Evolutionary conservation across 2,329 filamentous ascomycete species (phyloP), one percentile per base, ranked within the genome.

Genomic region (Diaporthe vexans): DNA sequence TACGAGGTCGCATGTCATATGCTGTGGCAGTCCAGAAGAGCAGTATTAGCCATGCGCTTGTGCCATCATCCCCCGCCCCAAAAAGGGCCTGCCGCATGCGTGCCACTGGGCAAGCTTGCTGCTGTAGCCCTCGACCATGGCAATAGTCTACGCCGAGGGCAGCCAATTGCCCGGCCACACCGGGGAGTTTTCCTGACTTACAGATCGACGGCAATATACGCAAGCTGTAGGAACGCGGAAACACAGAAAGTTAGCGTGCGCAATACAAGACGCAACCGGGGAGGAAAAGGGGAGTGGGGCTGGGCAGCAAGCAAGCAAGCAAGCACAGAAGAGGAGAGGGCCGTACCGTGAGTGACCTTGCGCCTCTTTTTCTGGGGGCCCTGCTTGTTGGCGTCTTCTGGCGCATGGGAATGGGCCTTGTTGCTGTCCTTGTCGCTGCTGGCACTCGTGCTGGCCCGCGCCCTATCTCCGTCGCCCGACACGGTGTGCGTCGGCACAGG

Each of bases 1-100:
- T 93, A 95, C 94, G 87, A 94, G 92, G 89, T 96, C 94, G 89
- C 94, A 96, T 83, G 94, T 96, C 94, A 96, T 96, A 90, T 96
- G 94, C 93, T 95, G 70, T 61, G 85, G 80, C 85, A 83, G 80
- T 61, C 56, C 80, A 78, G 77, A 81, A 82, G 80, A 79, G 80
- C 81, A 81, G 76, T 83, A 88, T 87, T 87, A 89, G 86, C 85
- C 83, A 85, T 80, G 74, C 79, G 76, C 79, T 79, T 46, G 40
- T 63, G 74, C 48, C 10, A 51, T 51, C 51, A 29, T 37, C 35
- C 17, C 24, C 24, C 46, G 29, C 21, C 40, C 24, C 72, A 65
- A 67, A 59, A 59, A 57, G 63, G 51, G 51, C 43, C 59, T 63
- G 29, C 59, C 65, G 75, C 74, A 77, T 76, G 69, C 61, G 68